phyloP scores from a whole-genome alignment of 306 rosid species.

The Vigna mungo region DNA sequence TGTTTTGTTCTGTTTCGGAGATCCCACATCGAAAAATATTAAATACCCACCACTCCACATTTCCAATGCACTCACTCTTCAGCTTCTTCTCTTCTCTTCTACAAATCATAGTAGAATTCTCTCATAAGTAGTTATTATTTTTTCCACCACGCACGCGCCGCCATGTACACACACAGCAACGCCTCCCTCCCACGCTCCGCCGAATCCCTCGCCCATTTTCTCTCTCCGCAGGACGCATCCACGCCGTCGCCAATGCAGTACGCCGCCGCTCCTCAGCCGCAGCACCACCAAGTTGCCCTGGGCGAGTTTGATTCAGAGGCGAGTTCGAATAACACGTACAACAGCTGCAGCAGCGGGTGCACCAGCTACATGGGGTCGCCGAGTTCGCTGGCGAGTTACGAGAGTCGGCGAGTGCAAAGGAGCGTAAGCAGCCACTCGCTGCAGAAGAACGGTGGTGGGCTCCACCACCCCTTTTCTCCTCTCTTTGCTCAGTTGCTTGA shows the following conservation, averaged over 20 bases:
- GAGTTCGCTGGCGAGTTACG: slow-evolving; percentile 54
- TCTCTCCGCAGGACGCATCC: slow-evolving; percentile 48
- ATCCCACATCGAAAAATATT: slow-evolving; percentile 31
- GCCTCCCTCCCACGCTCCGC: slow-evolving; percentile 55
- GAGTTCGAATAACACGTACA: slow-evolving; percentile 39
- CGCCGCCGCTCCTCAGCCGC: slow-evolving; percentile 19
- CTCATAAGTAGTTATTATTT: no score
- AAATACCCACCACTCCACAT: slow-evolving; percentile 45
- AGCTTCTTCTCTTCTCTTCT: neutral
- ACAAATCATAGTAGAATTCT: neutral
- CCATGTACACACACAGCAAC: slow-evolving; percentile 58
- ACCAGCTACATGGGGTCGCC: slow-evolving; percentile 69
- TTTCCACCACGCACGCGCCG: slow-evolving; percentile 51
- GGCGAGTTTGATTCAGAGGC: slow-evolving; percentile 46
- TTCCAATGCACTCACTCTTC: neutral
- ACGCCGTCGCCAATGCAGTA: slow-evolving; percentile 11
- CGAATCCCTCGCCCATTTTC: slow-evolving; percentile 22
- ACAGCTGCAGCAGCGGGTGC: slow-evolving; percentile 71
- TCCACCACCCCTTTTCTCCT: slow-evolving; percentile 52
- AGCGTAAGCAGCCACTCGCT: slow-evolving; percentile 75
- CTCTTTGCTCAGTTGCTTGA: slow-evolving; percentile 51
- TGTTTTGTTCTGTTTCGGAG: slow-evolving; percentile 25
- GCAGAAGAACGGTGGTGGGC: slow-evolving; percentile 48
- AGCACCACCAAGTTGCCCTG: neutral
- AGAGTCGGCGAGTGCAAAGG: slow-evolving; percentile 54